A percentile compares a stretch with the other conserved stretches of the same genome.
These are phyloP conservation scores for Scheffersomyces lignicola DNA, from an alignment of 1,139 yeast genomes.

Conservation along the genomic window DNA sequence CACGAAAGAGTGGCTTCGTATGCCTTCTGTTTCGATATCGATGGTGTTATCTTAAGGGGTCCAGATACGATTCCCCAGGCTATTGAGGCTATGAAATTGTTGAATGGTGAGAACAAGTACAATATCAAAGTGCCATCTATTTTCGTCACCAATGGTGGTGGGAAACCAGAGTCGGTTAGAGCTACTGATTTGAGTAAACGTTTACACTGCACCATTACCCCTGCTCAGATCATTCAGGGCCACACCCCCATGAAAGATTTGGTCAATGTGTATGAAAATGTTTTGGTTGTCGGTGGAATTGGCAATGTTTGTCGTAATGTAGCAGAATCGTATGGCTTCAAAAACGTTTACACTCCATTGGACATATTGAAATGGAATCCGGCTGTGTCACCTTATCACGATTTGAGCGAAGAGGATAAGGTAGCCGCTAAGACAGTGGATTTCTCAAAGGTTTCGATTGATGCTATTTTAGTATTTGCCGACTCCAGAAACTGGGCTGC, in stretches of 20 bases:
- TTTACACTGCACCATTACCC: constrained; percentile 58
- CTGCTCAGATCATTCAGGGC: constrained; percentile 83
- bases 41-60: constrained; percentile 79
- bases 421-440: constrained; percentile 58
- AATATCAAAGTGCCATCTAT: constrained; percentile 82
- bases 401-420: constrained; percentile 68
- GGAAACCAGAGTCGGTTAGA: constrained; percentile 72
- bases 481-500: constrained; percentile 90
- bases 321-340: constrained; percentile 75
- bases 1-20: constrained; percentile 75
- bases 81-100: constrained; percentile 62
- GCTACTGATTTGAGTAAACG: constrained; percentile 66
- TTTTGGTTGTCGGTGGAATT: constrained; percentile 81
- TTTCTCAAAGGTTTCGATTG: constrained; percentile 61
- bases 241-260: constrained; percentile 88
- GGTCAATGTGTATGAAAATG: constrained; percentile 63
- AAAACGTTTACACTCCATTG: constrained; percentile 74
- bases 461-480: constrained; percentile 77
- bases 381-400: constrained; percentile 78
- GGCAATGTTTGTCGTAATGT: constrained; percentile 81
- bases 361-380: constrained; percentile 86
- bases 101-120: constrained; percentile 77
- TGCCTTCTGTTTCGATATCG: constrained; percentile 86
- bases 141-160: constrained; percentile 88
- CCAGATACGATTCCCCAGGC: constrained; percentile 81